phyloP scores from a whole-genome alignment of 371 early-diverging fungal species.

The Mortierella sp. region DNA sequence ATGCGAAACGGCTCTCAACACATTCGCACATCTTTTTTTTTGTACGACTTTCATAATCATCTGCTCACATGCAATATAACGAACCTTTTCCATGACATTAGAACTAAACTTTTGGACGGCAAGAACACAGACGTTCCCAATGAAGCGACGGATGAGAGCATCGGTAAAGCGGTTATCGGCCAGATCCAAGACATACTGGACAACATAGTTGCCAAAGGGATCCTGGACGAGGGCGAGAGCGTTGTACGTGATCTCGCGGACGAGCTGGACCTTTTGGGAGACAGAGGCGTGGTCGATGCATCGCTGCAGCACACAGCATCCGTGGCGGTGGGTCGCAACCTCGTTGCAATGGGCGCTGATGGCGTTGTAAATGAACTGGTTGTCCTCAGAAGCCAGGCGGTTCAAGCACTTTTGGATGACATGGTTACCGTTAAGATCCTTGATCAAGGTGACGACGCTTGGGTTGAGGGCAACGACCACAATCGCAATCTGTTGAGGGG shows the following conservation, averaged over 20 bases:
- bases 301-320: slow-evolving; percentile 98
- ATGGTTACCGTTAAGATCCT: slow-evolving; percentile 98
- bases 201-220: slow-evolving; percentile 99
- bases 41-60: neutral
- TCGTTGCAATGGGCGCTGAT: slow-evolving; percentile 90
- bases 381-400: slow-evolving; percentile 76
- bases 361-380: slow-evolving; percentile 92
- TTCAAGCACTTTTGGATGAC: slow-evolving; percentile 98
- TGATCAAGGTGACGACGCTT: slow-evolving; percentile 89
- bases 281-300: slow-evolving; percentile 91
- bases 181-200: slow-evolving; percentile 96
- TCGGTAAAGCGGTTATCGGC: slow-evolving; percentile 76
- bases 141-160: slow-evolving; percentile 80
- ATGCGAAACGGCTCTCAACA: neutral
- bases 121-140: slow-evolving; percentile 81
- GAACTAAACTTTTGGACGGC: slow-evolving; percentile 94
- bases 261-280: slow-evolving; percentile 83
- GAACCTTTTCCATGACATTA: slow-evolving; percentile 90
- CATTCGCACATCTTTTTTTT: neutral
- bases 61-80: neutral
- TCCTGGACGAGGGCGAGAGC: slow-evolving; percentile 90
- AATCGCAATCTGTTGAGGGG: slow-evolving; percentile 76
- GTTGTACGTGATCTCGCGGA: slow-evolving; percentile 81
- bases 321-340: slow-evolving; percentile 96
- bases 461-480: slow-evolving; percentile 80